A percentile compares a stretch with the other conserved stretches of the same genome.
These are phyloP conservation scores for Amanita fuliginea DNA, from an alignment of 768 basidiomycete species.

Conservation along the genomic window DNA sequence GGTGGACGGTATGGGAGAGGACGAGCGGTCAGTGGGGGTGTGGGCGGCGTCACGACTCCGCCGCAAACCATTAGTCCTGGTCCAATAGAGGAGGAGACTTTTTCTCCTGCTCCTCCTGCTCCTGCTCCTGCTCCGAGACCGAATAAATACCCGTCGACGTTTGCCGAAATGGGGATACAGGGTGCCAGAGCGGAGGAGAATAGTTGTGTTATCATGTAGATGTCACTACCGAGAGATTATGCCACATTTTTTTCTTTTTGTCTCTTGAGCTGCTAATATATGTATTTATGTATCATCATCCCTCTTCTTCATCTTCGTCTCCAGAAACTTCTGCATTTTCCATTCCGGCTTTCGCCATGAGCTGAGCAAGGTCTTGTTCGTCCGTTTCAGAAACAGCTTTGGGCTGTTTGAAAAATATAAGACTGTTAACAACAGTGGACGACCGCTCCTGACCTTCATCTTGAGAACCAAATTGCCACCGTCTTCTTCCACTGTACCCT, in stretches of 20 bases:
- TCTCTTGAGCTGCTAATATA: no score
- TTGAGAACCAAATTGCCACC: constrained; percentile 86
- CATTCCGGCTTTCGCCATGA: constrained; percentile 89
- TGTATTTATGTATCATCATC: no score
- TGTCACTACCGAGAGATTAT: no score
- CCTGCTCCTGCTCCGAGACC: neutral
- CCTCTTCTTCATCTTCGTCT: constrained; percentile 70
- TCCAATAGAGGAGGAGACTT: neutral
- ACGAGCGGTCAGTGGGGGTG: constrained; percentile 9
- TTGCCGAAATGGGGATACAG: constrained; percentile 90
- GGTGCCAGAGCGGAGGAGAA: constrained; percentile 69
- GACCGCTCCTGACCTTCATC: constrained; percentile 79
- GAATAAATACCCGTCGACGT: constrained; percentile 51
- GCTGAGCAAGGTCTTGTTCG: constrained; percentile 92
- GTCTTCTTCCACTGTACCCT: constrained; percentile 68
- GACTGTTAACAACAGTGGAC: no score
- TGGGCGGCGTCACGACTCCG: constrained; percentile 8
- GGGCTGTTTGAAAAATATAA: no score
- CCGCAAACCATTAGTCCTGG: neutral
- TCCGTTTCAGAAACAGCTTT: constrained; percentile 97
- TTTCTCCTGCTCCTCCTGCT: neutral
- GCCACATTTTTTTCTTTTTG: no score
- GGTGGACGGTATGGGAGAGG: constrained; percentile 7
- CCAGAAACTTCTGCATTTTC: constrained; percentile 97
- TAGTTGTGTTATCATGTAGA: constrained; percentile 80